Percentiles rank a stretch among this genome's conserved stretches.
Conservation (phyloP, 169 alveolate species). For the Plasmodium gonderi region DNA sequence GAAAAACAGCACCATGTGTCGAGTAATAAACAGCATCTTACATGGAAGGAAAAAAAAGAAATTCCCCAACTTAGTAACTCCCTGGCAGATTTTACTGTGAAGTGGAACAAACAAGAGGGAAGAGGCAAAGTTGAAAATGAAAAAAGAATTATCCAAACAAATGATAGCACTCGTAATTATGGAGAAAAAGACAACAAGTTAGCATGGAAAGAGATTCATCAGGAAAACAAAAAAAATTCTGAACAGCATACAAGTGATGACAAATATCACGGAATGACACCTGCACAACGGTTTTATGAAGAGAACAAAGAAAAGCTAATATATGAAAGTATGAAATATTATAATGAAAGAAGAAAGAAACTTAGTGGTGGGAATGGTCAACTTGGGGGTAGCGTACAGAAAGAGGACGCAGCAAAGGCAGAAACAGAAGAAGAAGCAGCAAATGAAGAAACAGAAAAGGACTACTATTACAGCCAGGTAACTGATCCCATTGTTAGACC, state of each 20-base stretch:
- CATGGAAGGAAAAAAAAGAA: neutral
- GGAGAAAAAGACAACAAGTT: neutral
- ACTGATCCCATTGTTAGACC: slow-evolving; percentile 79
- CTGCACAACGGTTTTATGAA: slow-evolving; percentile 83
- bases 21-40: neutral
- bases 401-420: too few species aligned
- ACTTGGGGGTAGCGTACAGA: too few species aligned
- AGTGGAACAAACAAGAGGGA: neutral
- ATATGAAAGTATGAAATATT: slow-evolving; percentile 69
- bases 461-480: slow-evolving; percentile 77
- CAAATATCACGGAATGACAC: slow-evolving; percentile 73
- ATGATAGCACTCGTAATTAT: neutral
- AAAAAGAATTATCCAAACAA: neutral
- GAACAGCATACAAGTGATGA: neutral
- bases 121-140: neutral
- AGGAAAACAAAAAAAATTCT: neutral
- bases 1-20: neutral
- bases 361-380: slow-evolving; percentile 2
- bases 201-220: neutral
- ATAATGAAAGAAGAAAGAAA: slow-evolving; percentile 75
- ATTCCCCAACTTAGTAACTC: too few species aligned
- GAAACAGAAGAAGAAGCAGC: too few species aligned
- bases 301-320: slow-evolving; percentile 82
- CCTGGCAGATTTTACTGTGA: too few species aligned
- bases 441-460: slow-evolving; percentile 75